A percentile compares a stretch with the other conserved stretches of the same genome.
phyloP scores from a whole-genome alignment of 352 stramenopile genomes.

The Plasmopara halstedii region DNA sequence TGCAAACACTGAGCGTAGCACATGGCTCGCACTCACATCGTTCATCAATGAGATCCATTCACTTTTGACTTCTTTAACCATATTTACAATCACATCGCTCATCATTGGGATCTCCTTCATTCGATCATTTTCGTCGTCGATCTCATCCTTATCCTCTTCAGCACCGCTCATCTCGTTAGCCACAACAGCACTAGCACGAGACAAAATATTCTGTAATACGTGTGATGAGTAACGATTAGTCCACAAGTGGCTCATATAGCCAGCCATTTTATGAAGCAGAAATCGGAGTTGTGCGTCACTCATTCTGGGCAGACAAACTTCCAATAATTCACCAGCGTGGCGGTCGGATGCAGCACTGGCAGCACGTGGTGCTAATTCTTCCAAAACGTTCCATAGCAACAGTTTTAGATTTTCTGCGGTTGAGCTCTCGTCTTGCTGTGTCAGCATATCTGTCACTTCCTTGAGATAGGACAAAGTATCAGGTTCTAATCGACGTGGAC shows the following conservation, averaged over 20 bases:
- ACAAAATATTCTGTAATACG: conserved; percentile 71
- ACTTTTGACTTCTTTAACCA: conserved; percentile 63
- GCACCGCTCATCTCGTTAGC: conserved; percentile 20
- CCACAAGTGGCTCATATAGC: conserved; percentile 77
- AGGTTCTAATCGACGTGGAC: conserved; percentile 62
- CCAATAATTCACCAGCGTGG: conserved; percentile 60
- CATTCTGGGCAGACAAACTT: conserved; percentile 69
- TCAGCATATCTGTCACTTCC: conserved; percentile 73
- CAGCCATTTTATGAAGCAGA: conserved; percentile 71
- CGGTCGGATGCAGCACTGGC: conserved; percentile 70
- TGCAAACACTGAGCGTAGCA: conserved; percentile 65
- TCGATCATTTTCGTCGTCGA: conserved; percentile 49
- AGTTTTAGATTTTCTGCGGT: conserved; percentile 48
- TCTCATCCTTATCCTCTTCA: conserved; percentile 17
- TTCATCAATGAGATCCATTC: conserved; percentile 85
- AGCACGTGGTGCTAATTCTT: conserved; percentile 64
- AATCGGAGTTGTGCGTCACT: conserved; percentile 61
- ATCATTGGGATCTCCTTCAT: conserved; percentile 53
- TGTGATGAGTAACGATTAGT: conserved; percentile 85
- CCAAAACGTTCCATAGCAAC: conserved; percentile 75
- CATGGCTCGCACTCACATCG: conserved; percentile 79
- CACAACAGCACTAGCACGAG: conserved; percentile 46
- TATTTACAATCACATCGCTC: conserved; percentile 64
- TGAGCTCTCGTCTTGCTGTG: conserved; percentile 40
- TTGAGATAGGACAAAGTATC: conserved; percentile 80